These are phyloP conservation scores for Fusarium domesticum DNA, from an alignment of 2,329 filamentous ascomycete genomes.

Conservation along the genomic window DNA sequence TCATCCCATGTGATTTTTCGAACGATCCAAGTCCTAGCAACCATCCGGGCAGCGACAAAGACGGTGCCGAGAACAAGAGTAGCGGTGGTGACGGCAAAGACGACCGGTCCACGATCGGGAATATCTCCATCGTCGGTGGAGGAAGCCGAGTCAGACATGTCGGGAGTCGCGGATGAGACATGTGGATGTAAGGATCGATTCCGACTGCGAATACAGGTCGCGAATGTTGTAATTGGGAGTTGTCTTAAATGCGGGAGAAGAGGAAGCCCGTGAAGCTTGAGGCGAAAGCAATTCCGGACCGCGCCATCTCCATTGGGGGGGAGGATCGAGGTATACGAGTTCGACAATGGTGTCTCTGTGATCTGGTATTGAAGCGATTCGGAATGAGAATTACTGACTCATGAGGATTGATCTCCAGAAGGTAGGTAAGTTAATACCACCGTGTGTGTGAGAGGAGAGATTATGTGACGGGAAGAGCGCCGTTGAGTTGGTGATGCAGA, in stretches of 20 bases:
- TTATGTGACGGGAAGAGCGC: background rate
- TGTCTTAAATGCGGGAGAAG: background rate
- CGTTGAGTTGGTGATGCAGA: background rate
- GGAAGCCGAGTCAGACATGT: constrained; percentile 29
- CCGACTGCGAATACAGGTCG: background rate
- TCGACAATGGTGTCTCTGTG: background rate
- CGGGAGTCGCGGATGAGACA: constrained; percentile 22
- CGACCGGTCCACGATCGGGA: constrained; percentile 55
- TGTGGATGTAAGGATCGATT: constrained; percentile 8
- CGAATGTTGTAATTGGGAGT: constrained; percentile 12
- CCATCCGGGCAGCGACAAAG: constrained; percentile 72
- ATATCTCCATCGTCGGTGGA: constrained; percentile 29
- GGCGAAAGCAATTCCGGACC: background rate
- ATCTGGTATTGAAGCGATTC: too few species aligned
- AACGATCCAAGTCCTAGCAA: constrained; percentile 71
- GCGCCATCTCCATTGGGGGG: background rate
- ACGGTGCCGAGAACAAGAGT: constrained; percentile 68
- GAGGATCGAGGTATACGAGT: background rate
- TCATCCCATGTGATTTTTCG: constrained; percentile 72
- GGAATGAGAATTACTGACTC: too few species aligned
- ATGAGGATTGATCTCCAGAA: too few species aligned
- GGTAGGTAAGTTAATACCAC: too few species aligned
- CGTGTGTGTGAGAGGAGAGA: too few species aligned
- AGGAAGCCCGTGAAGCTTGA: background rate
- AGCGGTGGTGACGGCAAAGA: constrained; percentile 67